Evolutionary conservation across 2,329 filamentous ascomycete species (phyloP), one percentile per base, ranked within the genome.

Genomic region (Penicillium sp.): DNA sequence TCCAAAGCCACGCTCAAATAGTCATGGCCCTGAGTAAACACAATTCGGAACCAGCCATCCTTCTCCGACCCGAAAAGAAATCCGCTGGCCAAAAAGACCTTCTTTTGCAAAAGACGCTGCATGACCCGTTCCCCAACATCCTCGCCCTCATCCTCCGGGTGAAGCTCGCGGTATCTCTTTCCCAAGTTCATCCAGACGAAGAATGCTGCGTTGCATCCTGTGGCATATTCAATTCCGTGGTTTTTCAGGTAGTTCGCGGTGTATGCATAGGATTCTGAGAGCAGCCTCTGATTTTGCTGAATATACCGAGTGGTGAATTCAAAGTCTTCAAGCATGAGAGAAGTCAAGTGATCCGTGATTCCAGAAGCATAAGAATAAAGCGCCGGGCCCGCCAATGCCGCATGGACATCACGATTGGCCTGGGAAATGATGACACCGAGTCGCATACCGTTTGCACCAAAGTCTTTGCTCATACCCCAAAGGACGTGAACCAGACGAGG

Each of bases 391-490:
- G 70, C 65, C 3, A 82, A 52, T 0, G 80, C 77, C 1, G 61
- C 58, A 43, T 77, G 73, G 0, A 83, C 62, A 0, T 68, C 62
- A 2, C 63, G 50, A 56, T 81, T 83, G 33, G 72, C 66, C 54
- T 81, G 81, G 6, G 80, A 81, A 23, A 83, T 73, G n/a, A 84
- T 69, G 19, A 71, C 75, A 0, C 83, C 83, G 4, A 85, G 60
- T 0, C 83, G 78, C 8, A 85, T 69, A 0, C 84, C 84, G 42
- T 84, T 84, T 21, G 81, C 80, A 25, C 82, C 81, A 68, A 86
- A 86, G 67, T 85, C 83, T 60, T 79, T 78, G 51, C 73, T 74
- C 66, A 79, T 71, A 0, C 77, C 77, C 60, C 75, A 80, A 0
- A 83, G 68, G 1, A 84, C 78, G 66, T 87, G 84, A 0, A 86